phyloP scores from a whole-genome alignment of 2,329 filamentous ascomycete genomes.

The Fusarium veterinarium region DNA sequence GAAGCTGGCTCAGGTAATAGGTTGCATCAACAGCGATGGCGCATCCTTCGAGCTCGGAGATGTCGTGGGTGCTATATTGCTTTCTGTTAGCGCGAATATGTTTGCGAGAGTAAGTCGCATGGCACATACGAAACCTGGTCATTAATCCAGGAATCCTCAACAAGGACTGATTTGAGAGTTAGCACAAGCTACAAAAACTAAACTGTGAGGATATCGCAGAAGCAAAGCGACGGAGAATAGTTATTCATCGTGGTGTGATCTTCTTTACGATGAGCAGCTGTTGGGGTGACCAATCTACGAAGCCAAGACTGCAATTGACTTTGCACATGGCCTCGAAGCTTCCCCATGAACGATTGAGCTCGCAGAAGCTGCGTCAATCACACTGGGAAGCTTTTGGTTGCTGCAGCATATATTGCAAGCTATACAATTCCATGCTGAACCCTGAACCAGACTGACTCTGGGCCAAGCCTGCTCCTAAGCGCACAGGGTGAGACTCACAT shows the following conservation, averaged over 20 bases:
- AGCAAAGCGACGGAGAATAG: conserved; percentile 5
- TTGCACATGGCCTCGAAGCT: conserved; percentile 12
- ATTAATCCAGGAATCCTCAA: conserved; percentile 55
- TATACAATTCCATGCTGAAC: conserved; percentile 13
- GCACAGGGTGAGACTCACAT: conserved; percentile 49
- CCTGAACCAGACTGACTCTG: conserved; percentile 4
- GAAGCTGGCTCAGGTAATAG: conserved; percentile 84
- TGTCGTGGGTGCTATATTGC: conserved; percentile 63
- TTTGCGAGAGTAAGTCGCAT: conserved; percentile 2
- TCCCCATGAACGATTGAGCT: conserved; percentile 2
- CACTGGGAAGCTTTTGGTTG: conserved; percentile 14
- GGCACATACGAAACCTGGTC: conserved; percentile 52
- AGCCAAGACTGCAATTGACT: conserved; percentile 40
- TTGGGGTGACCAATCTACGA: conserved; percentile 20
- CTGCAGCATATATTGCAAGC: conserved; percentile 13
- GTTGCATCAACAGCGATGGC: conserved; percentile 89
- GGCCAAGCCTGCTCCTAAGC: conserved; percentile 15
- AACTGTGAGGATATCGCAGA: conserved; percentile 3
- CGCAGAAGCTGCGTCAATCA: conserved; percentile 10
- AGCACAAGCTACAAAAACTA: conserved; percentile 27
- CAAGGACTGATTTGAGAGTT: conserved; percentile 48
- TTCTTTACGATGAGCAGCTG: background rate
- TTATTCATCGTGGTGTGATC: conserved; percentile 6
- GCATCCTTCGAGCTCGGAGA: conserved; percentile 78
- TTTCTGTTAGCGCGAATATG: conserved; percentile 36